These are phyloP conservation scores for Hyphopichia khmerensis DNA, from an alignment of 1,139 yeast genomes.

Conservation along the genomic window DNA sequence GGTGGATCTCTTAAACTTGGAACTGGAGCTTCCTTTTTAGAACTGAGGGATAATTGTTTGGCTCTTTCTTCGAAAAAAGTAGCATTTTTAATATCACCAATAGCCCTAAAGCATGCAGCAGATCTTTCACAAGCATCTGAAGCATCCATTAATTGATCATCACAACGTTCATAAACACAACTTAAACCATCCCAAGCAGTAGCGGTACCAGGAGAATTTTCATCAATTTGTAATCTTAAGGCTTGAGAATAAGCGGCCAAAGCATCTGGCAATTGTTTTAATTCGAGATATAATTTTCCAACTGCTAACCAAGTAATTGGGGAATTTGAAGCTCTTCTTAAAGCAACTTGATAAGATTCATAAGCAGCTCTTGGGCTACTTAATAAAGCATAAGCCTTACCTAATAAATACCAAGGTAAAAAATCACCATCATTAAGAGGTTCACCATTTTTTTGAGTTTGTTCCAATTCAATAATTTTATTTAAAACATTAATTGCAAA, in stretches of 20 bases:
- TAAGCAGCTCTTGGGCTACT: constrained; percentile 54
- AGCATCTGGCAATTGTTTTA: constrained; percentile 64
- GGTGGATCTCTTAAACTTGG: constrained; percentile 50
- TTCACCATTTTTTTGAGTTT: constrained; percentile 17
- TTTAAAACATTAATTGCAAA: constrained; percentile 37
- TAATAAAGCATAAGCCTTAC: constrained; percentile 49
- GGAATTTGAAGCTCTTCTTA: constrained; percentile 52
- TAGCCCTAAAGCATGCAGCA: constrained; percentile 46
- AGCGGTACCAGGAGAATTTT: constrained; percentile 50
- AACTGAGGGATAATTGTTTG: constrained; percentile 37
- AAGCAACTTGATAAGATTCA: constrained; percentile 56
- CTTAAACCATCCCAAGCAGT: constrained; percentile 66
- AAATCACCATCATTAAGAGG: constrained; percentile 40
- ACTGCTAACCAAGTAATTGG: constrained; percentile 68
- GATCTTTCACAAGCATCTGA: constrained; percentile 59
- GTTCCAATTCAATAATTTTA: constrained; percentile 31
- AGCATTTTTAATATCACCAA: constrained; percentile 46
- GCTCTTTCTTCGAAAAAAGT: constrained; percentile 44
- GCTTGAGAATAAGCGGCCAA: constrained; percentile 69
- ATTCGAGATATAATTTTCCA: constrained; percentile 57
- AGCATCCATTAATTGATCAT: constrained; percentile 58
- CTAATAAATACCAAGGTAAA: constrained; percentile 58
- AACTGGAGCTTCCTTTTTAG: constrained; percentile 41
- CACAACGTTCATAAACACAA: constrained; percentile 65
- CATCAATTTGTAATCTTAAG: constrained; percentile 50